phyloP scores from a whole-genome alignment of 257 asterid species.

The Cynanchum wilfordii region DNA sequence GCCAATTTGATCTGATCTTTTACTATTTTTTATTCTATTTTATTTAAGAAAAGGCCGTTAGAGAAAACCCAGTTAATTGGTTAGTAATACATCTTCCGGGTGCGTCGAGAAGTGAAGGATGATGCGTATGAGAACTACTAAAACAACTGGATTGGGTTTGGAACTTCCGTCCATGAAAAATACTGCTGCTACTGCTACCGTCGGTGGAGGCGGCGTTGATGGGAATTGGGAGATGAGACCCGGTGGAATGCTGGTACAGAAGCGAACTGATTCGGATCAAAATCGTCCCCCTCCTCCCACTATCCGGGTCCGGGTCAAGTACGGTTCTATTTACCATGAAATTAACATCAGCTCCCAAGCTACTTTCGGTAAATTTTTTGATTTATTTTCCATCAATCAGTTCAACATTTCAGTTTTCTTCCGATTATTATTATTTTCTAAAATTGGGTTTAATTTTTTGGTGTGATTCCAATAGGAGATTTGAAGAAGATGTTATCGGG shows the following conservation, averaged over 20 bases:
- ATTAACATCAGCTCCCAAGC: slow-evolving; percentile 42
- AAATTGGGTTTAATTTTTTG: neutral
- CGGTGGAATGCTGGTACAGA: slow-evolving; percentile 51
- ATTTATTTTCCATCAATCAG: neutral
- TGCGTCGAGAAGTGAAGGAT: slow-evolving; percentile 21
- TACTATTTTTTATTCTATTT: neutral
- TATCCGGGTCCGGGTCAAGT: slow-evolving; percentile 43
- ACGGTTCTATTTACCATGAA: slow-evolving; percentile 35
- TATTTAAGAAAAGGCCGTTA: neutral
- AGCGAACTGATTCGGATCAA: slow-evolving; percentile 33
- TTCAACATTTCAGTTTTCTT: neutral
- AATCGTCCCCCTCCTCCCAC: slow-evolving; percentile 30
- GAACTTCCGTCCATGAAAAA: slow-evolving; percentile 14
- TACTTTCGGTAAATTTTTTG: slow-evolving; percentile 29
- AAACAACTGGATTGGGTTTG: slow-evolving; percentile 17
- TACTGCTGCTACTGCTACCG: slow-evolving; percentile 22
- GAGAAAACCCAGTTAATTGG: neutral
- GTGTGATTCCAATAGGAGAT: slow-evolving; percentile 23
- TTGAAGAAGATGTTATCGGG: slow-evolving; percentile 43
- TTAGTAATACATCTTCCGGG: neutral
- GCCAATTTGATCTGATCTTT: slow-evolving; percentile 6
- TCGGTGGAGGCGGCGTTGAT: slow-evolving; percentile 20
- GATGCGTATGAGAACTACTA: slow-evolving; percentile 65
- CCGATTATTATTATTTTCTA: neutral
- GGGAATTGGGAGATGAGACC: slow-evolving; percentile 50